These are phyloP conservation scores for Cystobasidiaceae sp. DNA, from an alignment of 1,284 basidiomycete genomes.

Conservation along the genomic window DNA sequence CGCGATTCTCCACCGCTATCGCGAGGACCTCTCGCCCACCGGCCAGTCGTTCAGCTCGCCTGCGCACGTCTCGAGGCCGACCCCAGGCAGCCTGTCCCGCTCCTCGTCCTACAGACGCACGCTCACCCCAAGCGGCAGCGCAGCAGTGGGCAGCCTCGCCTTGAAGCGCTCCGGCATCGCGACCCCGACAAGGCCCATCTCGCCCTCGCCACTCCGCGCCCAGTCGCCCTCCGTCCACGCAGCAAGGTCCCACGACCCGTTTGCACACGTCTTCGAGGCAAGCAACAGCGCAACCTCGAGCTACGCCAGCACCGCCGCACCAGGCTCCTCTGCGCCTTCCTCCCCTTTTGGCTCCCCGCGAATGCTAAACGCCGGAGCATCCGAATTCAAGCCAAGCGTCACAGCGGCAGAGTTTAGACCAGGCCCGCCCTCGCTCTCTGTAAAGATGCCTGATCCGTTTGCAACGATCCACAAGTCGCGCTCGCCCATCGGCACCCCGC, in stretches of 20 bases:
- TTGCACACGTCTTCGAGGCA: neutral
- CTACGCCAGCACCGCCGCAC: neutral
- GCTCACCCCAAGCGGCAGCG: conserved; percentile 24
- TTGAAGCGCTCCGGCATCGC: conserved; percentile 27
- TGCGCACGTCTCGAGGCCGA: conserved; percentile 34
- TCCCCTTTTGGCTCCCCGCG: conserved; percentile 37
- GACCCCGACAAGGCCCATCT: conserved; percentile 16
- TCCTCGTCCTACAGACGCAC: conserved; percentile 39
- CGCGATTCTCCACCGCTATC: conserved; percentile 38
- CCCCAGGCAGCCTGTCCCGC: conserved; percentile 37
- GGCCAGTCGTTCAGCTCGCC: conserved; percentile 37
- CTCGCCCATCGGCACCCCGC: conserved; percentile 41
- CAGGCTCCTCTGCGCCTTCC: conserved; percentile 24
- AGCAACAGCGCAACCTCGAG: neutral
- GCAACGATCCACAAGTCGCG: conserved; percentile 36
- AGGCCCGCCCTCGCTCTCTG: neutral
- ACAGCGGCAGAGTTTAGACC: conserved; percentile 31
- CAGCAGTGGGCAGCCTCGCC: conserved; percentile 15
- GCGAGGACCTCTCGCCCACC: conserved; percentile 40
- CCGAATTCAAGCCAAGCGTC: conserved; percentile 37
- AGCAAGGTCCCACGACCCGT: conserved; percentile 17
- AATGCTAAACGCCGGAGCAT: conserved; percentile 39
- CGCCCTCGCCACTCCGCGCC: conserved; percentile 17
- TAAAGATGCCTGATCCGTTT: conserved; percentile 28
- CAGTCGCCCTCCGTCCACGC: conserved; percentile 22